Evolutionary conservation across 2,329 filamentous ascomycete species (phyloP), one percentile per base, ranked within the genome.

Genomic region (Lasiodiplodia sp.): DNA sequence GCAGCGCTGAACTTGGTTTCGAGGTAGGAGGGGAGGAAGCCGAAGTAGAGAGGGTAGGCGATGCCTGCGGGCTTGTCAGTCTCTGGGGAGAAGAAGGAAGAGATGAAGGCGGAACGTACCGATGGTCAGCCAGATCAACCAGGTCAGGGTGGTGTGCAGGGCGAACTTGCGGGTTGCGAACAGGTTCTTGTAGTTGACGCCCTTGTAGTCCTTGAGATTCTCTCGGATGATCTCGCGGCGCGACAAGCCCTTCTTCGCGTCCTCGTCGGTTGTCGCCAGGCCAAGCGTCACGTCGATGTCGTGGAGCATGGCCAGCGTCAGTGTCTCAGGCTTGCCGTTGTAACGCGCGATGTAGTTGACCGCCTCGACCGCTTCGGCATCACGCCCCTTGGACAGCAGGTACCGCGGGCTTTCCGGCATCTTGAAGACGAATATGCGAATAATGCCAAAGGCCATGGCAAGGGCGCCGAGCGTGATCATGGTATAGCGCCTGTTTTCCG

Each of bases 321-420:
- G 40, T 1, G 74, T 73, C 44, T 77, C 73, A 2, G 74, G 72
- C 38, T 72, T 73, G 38, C 70, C 69, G 55, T 76, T 76, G 67
- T 71, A 74, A 34, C 70, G 68, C 3, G 83, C 83, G 51, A 86
- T 81, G 53, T 83, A 79, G 62, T 85, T 82, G 3, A 87, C 79
- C 0, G 83, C 78, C 10, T 82, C 78, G 7, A 85, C 81, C 1
- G 84, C 84, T 58, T 87, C 79, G 21, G 79, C 79, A 34, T 86
- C 83, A 0, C 79, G 75, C 3, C 83, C 82, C 18, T 79, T 76
- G 55, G 78, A 80, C 44, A 86, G 74, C 12, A 85, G 79, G 64
- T 79, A 86, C 58, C 84, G 82, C 23, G 83, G 84, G 0, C 83
- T 83, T 73, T 84, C 84, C 40, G 76, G 80, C 52, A 86, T 81